Evolutionary conservation across 2,329 filamentous ascomycete genomes (phyloP).

Genomic region (Epichloe gansuensis): DNA sequence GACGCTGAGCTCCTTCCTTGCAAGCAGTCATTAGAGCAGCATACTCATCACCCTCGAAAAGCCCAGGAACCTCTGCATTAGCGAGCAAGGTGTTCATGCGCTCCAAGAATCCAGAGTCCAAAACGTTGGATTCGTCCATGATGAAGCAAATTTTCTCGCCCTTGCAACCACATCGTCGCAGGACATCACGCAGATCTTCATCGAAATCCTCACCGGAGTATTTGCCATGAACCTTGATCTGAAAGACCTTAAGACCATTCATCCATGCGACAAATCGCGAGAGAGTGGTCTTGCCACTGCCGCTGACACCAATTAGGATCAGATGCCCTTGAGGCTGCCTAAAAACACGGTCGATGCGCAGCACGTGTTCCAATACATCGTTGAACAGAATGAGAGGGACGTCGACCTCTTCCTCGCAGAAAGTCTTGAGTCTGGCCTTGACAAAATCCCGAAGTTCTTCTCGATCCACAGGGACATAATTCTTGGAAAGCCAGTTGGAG

Average conservation of each 20-base stretch:
- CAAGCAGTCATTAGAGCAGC: slow-evolving; percentile 98
- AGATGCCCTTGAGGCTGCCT: slow-evolving; percentile 95
- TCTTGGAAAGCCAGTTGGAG: slow-evolving; percentile 98
- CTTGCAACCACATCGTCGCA: slow-evolving; percentile 89
- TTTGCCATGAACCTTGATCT: slow-evolving; percentile 98
- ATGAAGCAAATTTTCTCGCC: slow-evolving; percentile 99
- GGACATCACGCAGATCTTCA: slow-evolving; percentile 86
- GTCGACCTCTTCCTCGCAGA: slow-evolving; percentile 98
- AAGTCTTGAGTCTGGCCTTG: slow-evolving; percentile 90
- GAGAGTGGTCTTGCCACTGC: slow-evolving; percentile 94
- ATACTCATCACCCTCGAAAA: slow-evolving; percentile 98
- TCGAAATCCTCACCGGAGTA: slow-evolving; percentile 99
- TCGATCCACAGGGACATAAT: slow-evolving; percentile 92
- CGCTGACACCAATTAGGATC: slow-evolving; percentile 96
- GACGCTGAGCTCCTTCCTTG: slow-evolving; percentile 93
- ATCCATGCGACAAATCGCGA: slow-evolving; percentile 99
- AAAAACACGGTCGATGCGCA: slow-evolving; percentile 97
- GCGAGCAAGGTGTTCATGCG: slow-evolving; percentile 98
- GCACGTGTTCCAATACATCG: slow-evolving; percentile 92
- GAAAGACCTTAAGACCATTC: slow-evolving; percentile 97
- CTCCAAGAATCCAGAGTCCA: slow-evolving; percentile 96
- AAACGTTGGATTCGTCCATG: slow-evolving; percentile 98
- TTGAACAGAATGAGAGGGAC: slow-evolving; percentile 99
- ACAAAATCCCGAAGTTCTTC: slow-evolving; percentile 94
- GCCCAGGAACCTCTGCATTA: slow-evolving; percentile 96